Evolutionary conservation across 352 stramenopile species (phyloP), one percentile per base, ranked within the genome.

Genomic region (Pelagophyceae sp.): DNA sequence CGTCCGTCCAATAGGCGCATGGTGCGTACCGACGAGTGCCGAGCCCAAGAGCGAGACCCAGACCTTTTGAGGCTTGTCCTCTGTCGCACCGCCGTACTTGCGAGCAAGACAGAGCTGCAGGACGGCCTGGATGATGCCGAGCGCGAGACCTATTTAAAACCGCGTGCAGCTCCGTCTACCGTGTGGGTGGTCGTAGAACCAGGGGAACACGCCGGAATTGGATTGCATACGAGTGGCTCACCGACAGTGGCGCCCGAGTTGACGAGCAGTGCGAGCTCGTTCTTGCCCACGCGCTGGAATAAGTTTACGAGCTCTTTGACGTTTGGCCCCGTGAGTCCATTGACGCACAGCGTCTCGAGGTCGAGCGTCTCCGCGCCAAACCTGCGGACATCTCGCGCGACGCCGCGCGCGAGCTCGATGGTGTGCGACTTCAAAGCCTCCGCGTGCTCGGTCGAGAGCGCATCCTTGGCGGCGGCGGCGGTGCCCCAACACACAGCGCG

Each of bases 231-330:
- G n/a, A n/a, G n/a, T n/a, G n/a, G n/a, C n/a, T n/a, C n/a, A n/a
- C n/a, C 90, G 80, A 94, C 90, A 83, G 84, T 88, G 2, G 90
- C 71, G 0, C 87, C 87, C 81, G 82, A 88, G 51, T 90, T 86
- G 0, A 84, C 87, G 23, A 90, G 76, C 81, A 90, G 89, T 25
- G 85, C 82, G 29, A 94, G 83, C 78, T 94, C 90, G 60, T 83
- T 82, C 69, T 89, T 79, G 17, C 88, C 90, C 35, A 85, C 88
- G 76, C 85, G 86, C 80, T 85, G 79, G 79, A 94, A 94, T 17
- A 94, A 76, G 77, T 84, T n/a, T 0, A 74, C 67, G 17, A 74
- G 67, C 19, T 25, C 64, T 11, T 15, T n/a, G 60, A 67, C 60
- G 60, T 67, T 67, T 15, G 60, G 60, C 19, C 31, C 31, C 31